Conservation (phyloP, 495 filamentous ascomycete species). For the Pseudomonodictys pantanalensis region DNA sequence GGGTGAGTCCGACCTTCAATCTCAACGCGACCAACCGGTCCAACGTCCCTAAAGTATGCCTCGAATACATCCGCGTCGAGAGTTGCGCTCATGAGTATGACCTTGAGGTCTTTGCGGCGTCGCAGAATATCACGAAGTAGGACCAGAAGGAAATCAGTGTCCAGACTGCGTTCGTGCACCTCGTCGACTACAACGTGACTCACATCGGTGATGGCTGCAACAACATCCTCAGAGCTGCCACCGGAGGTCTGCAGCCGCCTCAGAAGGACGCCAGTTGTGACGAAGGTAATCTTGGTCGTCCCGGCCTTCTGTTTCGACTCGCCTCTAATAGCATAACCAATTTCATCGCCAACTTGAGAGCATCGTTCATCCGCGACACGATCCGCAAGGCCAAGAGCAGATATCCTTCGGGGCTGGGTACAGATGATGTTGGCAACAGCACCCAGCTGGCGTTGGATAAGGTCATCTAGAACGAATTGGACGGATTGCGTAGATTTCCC, state of each 20-base stretch:
- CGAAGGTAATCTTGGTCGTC: constrained; percentile 86
- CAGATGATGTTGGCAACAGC: constrained; percentile 86
- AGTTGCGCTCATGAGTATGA: constrained; percentile 97
- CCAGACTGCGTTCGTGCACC: constrained; percentile 92
- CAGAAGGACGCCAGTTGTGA: constrained; percentile 94
- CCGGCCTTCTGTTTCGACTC: constrained; percentile 69
- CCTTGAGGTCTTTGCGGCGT: constrained; percentile 75
- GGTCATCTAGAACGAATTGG: constrained; percentile 90
- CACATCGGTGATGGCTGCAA: constrained; percentile 72
- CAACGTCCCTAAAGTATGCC: constrained; percentile 70
- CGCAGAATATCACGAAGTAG: constrained; percentile 81
- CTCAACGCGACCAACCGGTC: constrained; percentile 71
- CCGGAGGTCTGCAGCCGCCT: constrained; percentile 84
- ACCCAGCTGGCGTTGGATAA: constrained; percentile 74
- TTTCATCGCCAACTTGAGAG: constrained; percentile 74
- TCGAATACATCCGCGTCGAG: constrained; percentile 86
- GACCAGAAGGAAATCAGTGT: constrained; percentile 91
- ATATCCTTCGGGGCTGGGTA: constrained; percentile 92
- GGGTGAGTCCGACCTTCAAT: constrained; percentile 89
- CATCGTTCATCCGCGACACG: constrained; percentile 91
- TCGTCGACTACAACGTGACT: constrained; percentile 96
- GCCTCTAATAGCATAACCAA: constrained; percentile 92
- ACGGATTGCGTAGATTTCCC: constrained; percentile 97
- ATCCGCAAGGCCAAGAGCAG: constrained; percentile 89
- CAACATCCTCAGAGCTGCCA: constrained; percentile 69